Conservation (phyloP, 208 protist species). For the Endotrypanum monterogeii region DNA sequence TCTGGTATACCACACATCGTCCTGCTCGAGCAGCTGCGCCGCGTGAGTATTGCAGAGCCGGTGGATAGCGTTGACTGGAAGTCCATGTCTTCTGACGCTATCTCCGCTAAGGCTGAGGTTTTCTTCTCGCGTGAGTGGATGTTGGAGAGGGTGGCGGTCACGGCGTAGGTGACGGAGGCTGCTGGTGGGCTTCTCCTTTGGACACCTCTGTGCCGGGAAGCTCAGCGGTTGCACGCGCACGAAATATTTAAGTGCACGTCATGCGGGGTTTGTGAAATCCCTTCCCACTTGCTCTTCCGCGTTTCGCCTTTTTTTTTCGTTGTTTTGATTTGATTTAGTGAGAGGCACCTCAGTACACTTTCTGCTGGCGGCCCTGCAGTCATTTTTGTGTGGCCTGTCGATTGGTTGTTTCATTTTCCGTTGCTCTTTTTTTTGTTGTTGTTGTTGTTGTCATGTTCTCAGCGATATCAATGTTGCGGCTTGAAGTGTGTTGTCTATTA, state of each 20-base stretch:
- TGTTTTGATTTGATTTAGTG: too few relatives aligned
- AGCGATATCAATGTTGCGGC: neutral
- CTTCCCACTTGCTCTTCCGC: too few relatives aligned
- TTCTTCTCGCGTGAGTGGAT: conserved; percentile 37
- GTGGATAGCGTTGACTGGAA: conserved; percentile 38
- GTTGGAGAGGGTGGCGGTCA: conserved; percentile 13
- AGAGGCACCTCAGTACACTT: too few relatives aligned
- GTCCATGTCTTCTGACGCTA: conserved; percentile 34
- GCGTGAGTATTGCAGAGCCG: conserved; percentile 29
- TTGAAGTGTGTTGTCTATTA: neutral
- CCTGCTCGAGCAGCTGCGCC: conserved; percentile 57
- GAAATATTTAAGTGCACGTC: neutral
- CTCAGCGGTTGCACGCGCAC: neutral
- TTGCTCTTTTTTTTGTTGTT: too few relatives aligned
- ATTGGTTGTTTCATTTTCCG: neutral
- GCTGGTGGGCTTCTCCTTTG: neutral
- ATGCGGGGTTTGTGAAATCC: neutral
- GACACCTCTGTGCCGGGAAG: neutral
- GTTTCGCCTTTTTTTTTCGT: too few relatives aligned
- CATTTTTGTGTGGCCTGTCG: too few relatives aligned
- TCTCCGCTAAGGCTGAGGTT: conserved; percentile 33
- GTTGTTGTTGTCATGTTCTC: too few relatives aligned
- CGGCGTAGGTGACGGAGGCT: neutral
- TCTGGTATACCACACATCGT: conserved; percentile 56
- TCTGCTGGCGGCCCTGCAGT: too few relatives aligned